Evolutionary conservation across 129 eudicot genomes (phyloP).

Genomic region (Helianthus tuberosus): DNA sequence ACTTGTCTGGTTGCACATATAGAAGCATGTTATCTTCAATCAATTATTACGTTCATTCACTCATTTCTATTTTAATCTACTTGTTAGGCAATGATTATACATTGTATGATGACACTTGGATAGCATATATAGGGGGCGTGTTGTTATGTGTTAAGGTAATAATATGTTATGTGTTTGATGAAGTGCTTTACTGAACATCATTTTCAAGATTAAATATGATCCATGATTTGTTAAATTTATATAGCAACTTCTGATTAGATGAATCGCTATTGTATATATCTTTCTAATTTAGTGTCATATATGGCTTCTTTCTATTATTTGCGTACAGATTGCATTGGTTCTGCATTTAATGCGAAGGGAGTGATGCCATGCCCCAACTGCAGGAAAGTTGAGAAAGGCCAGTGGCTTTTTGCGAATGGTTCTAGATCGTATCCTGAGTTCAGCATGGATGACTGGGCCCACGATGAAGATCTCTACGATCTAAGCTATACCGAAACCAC

Average conservation of each 20-base stretch:
- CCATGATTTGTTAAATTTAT: not conserved
- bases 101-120: no score
- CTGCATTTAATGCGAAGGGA: conserved; percentile 88
- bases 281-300: not conserved
- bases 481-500: conserved; percentile 72
- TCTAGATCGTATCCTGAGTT: conserved; percentile 66
- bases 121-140: no score
- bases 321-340: conserved; percentile 93
- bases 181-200: no score
- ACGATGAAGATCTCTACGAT: conserved; percentile 93
- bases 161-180: no score
- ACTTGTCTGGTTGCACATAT: no score
- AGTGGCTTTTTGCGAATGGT: conserved; percentile 91
- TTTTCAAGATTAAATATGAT: no score
- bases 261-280: not conserved
- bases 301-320: conserved; percentile 10
- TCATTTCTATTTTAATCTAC: no score
- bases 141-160: no score
- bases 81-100: no score
- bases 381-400: conserved; percentile 95
- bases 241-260: not conserved
- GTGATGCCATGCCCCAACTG: conserved; percentile 99
- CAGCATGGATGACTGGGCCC: conserved; percentile 89
- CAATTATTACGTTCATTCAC: no score
- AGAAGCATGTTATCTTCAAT: no score